Percentiles rank a stretch among this genome's conserved stretches.
phyloP scores from a whole-genome alignment of 352 stramenopile species.

The Phytophthora nicotianae region DNA sequence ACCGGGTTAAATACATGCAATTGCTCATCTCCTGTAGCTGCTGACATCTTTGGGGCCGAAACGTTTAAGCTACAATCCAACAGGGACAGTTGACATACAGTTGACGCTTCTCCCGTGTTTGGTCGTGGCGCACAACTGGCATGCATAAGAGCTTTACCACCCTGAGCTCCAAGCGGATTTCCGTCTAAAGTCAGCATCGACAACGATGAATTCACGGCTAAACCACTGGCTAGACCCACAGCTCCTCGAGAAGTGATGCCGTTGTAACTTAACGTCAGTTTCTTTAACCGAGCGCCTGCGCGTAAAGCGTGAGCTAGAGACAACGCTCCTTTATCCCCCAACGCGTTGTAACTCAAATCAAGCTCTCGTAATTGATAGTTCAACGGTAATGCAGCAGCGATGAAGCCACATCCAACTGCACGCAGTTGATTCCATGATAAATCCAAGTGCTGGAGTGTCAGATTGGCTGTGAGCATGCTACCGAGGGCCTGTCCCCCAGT shows the following conservation, averaged over 20 bases:
- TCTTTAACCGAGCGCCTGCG: slow-evolving; percentile 47
- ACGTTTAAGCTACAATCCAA: slow-evolving; percentile 56
- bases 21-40: slow-evolving; percentile 25
- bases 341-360: slow-evolving; percentile 69
- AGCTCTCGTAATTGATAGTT: slow-evolving; percentile 74
- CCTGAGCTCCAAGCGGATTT: slow-evolving; percentile 62
- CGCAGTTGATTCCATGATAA: slow-evolving; percentile 89
- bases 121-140: slow-evolving; percentile 45
- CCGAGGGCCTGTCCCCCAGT: slow-evolving; percentile 81
- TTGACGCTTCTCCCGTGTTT: neutral
- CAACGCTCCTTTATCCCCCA: slow-evolving; percentile 61
- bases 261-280: slow-evolving; percentile 69
- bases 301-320: slow-evolving; percentile 61
- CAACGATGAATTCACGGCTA: slow-evolving; percentile 55
- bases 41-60: slow-evolving; percentile 16
- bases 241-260: slow-evolving; percentile 59
- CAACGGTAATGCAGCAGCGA: slow-evolving; percentile 54
- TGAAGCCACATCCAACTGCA: slow-evolving; percentile 39
- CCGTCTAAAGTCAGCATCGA: slow-evolving; percentile 60
- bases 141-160: slow-evolving; percentile 60
- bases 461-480: slow-evolving; percentile 82
- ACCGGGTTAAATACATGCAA: slow-evolving; percentile 65
- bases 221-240: slow-evolving; percentile 57
- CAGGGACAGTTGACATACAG: slow-evolving; percentile 56
- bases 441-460: slow-evolving; percentile 70